Base-by-base conservation (phyloP, 352 stramenopile species). In the Pythium aristosporum region DNA sequence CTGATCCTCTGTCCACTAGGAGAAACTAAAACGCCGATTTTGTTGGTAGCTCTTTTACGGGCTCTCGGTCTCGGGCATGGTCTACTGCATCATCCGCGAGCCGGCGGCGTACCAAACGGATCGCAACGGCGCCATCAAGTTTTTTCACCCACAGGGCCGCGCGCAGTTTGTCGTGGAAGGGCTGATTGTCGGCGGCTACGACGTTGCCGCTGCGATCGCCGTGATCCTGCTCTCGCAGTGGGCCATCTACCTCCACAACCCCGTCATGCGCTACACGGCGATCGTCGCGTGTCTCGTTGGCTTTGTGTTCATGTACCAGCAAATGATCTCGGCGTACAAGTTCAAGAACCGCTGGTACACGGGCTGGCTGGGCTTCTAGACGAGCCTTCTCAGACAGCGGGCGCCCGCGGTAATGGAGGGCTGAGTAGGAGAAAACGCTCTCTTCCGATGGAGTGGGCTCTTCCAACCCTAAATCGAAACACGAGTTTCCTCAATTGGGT, bases 311-410 rank as follows among this genome's bases (percentile, higher is more conserved):
- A 87, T 89, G 82, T 95, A 95, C 72, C 81, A 80, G 64, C 79
- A 89, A 61, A 93, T 94, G 83, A 91, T 89, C 60, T 65, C 68
- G 44, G 81, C 76, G 44, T 95, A 95, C 80, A 91, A 79, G 70
- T 87, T 90, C 68, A 95, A 95, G 82, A 95, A 95, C 74, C 78
- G 77, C 61, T 95, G 87, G 87, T 95, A 94, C 82, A 89, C 76
- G 47, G 85, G 85, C 61, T 93, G 80, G 80, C 81, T 91, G 82
- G 85, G 85, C 58, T 85, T 93, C 47, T 93, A 90, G 39, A 46
- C 1, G 34, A 39, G 34, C 8, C n/a, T 39, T 10, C 34, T 39
- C 12, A 21, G 13, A 13, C 39, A 10, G 9, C 2, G 18, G 12
- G 15, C 12, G 7, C 5, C 25, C 10, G 39, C 10, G 11, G 6